These are phyloP conservation scores for Panaeolus papilionaceus DNA, from an alignment of 768 basidiomycete species.

Conservation along the genomic window DNA sequence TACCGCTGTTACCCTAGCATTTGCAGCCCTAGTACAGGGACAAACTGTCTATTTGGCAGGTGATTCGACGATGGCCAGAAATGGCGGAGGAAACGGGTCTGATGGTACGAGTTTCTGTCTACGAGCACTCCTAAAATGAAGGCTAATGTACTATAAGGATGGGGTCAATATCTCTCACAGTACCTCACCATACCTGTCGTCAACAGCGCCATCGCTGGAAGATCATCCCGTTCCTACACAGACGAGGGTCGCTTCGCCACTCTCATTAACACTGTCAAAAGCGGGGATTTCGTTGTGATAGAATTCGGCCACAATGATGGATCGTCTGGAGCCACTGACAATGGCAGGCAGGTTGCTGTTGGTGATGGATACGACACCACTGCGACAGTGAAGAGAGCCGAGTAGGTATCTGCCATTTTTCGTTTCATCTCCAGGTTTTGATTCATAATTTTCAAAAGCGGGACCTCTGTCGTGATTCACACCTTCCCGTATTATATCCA, in stretches of 20 bases:
- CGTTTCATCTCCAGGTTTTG: not conserved
- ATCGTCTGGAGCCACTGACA: conserved; percentile 41
- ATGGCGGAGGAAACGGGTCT: conserved; percentile 46
- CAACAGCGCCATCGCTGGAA: conserved; percentile 53
- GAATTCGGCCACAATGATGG: conserved; percentile 59
- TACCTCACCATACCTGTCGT: conserved; percentile 50
- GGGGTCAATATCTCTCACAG: conserved; percentile 51
- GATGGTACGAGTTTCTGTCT: conserved; percentile 16
- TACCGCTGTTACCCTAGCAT: not conserved
- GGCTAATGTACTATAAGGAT: conserved; percentile 35
- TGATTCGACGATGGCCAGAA: conserved; percentile 51
- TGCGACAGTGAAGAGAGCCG: not conserved
- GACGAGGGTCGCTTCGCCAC: conserved; percentile 53
- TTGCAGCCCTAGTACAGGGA: not conserved
- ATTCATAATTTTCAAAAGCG: conserved; percentile 31
- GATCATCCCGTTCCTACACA: conserved; percentile 52
- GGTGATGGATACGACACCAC: conserved; percentile 11
- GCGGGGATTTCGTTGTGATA: conserved; percentile 50
- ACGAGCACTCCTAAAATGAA: not conserved
- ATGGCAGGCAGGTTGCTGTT: conserved; percentile 45
- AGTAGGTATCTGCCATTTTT: not conserved
- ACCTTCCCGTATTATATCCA: conserved; percentile 54
- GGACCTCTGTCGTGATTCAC: conserved; percentile 46
- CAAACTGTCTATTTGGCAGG: conserved; percentile 48
- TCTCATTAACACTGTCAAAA: conserved; percentile 44